Conservation (phyloP, 1,139 yeast genomes). For the Candida pseudoviswanathii region DNA sequence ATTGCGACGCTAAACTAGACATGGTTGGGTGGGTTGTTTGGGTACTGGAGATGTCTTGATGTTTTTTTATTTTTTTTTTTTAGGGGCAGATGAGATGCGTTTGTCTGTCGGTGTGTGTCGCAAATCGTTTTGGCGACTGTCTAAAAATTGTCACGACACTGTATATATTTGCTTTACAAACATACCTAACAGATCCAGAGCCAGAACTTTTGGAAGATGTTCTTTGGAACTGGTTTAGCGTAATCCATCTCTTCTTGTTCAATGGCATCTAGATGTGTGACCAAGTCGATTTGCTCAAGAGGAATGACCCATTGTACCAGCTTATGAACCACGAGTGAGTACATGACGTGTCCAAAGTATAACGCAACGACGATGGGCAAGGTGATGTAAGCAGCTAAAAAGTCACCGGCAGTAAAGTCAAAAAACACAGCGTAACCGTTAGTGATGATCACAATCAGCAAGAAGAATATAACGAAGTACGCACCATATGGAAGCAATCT, state of each 20-base stretch:
- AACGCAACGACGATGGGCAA: conserved; percentile 54
- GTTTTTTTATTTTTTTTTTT: conserved; percentile 5
- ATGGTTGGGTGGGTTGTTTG: conserved; percentile 18
- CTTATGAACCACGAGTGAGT: conserved; percentile 26
- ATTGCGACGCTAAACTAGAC: conserved; percentile 78
- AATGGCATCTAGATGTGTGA: conserved; percentile 47
- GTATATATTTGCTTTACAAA: conserved; percentile 2
- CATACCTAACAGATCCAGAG: conserved; percentile 34
- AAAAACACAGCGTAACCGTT: conserved; percentile 64
- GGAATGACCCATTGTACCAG: not conserved
- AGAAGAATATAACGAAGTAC: conserved; percentile 49
- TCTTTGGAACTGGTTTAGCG: conserved; percentile 30
- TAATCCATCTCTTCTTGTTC: conserved; percentile 39
- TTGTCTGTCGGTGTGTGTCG: not conserved
- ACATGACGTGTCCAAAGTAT: conserved; percentile 39
- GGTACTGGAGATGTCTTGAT: not conserved
- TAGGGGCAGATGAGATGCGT: conserved; percentile 12
- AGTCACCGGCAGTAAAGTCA: conserved; percentile 51
- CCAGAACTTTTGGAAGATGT: conserved; percentile 38
- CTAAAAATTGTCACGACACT: not conserved
- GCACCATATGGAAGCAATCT: conserved; percentile 54
- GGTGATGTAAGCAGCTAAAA: conserved; percentile 64
- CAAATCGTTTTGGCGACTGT: not conserved
- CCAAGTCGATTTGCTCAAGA: conserved; percentile 45
- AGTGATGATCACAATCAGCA: conserved; percentile 48